Percentiles rank a stretch among this genome's conserved stretches.
These are phyloP conservation scores for Russula olivacea DNA, from an alignment of 768 basidiomycete species.

Conservation along the genomic window DNA sequence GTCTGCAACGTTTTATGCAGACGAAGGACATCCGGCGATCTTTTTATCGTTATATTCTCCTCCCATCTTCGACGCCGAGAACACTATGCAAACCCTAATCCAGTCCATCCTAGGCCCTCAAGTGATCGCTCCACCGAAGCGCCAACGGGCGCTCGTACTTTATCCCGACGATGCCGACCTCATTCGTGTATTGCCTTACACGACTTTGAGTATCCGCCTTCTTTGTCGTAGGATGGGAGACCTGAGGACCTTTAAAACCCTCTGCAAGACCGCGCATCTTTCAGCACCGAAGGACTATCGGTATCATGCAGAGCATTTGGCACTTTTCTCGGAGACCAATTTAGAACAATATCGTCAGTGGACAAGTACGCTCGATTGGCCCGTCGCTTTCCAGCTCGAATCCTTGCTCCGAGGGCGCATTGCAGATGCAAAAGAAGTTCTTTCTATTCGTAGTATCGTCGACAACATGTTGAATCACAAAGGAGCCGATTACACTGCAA, in stretches of 20 bases:
- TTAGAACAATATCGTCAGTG: conserved; percentile 33
- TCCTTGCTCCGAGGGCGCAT: conserved; percentile 34
- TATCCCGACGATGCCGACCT: conserved; percentile 32
- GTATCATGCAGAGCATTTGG: conserved; percentile 38
- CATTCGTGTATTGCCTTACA: conserved; percentile 43
- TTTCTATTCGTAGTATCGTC: conserved; percentile 38
- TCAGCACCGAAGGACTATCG: conserved; percentile 28
- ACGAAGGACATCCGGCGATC: conserved; percentile 30
- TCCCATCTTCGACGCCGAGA: conserved; percentile 36
- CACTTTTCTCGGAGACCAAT: conserved; percentile 39
- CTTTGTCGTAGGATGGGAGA: conserved; percentile 37
- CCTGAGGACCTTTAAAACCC: conserved; percentile 35
- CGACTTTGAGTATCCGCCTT: conserved; percentile 48
- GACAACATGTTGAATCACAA: conserved; percentile 29
- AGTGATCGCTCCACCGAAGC: conserved; percentile 26
- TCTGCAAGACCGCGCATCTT: conserved; percentile 38
- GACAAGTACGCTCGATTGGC: conserved; percentile 40
- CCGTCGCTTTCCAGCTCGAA: conserved; percentile 57
- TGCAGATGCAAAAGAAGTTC: conserved; percentile 49
- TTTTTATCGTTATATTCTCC: conserved; percentile 41
- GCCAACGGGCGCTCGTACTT: conserved; percentile 37
- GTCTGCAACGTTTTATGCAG: conserved; percentile 35
- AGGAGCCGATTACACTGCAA: conserved; percentile 35
- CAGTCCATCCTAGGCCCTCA: not conserved
- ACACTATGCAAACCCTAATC: not conserved